A percentile compares a stretch with the other conserved stretches of the same genome.
These are phyloP conservation scores for Limnomonas spitsbergensis DNA, from an alignment of 139 green algal species.

Conservation along the genomic window DNA sequence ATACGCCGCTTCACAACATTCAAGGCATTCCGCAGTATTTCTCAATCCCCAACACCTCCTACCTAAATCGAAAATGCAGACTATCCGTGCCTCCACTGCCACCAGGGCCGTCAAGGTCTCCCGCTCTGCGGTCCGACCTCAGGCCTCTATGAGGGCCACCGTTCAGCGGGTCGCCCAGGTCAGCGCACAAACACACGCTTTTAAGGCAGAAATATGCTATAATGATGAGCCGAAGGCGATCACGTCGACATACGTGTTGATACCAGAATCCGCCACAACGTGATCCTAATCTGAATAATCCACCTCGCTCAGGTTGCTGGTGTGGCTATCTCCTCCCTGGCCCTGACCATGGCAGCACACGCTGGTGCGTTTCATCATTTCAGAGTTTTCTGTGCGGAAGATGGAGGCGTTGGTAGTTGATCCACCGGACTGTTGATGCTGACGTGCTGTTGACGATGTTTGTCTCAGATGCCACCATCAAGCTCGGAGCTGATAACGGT, in stretches of 20 bases:
- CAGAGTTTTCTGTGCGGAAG: neutral
- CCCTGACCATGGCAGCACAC: slow-evolving; percentile 69
- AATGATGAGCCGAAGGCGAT: no score
- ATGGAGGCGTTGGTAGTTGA: neutral
- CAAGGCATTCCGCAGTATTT: no score
- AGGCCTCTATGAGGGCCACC: slow-evolving; percentile 31
- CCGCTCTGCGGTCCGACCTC: slow-evolving; percentile 16
- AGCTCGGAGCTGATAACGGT: slow-evolving; percentile 78
- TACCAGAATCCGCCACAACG: neutral
- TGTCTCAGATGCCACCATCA: slow-evolving; percentile 55
- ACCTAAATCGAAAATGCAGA: slow-evolving; percentile 23
- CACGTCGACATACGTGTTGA: no score
- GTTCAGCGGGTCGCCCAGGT: slow-evolving; percentile 23
- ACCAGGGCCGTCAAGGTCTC: slow-evolving; percentile 3
- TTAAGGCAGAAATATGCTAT: neutral
- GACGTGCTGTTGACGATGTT: slow-evolving; percentile 2
- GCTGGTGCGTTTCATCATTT: slow-evolving; percentile 24
- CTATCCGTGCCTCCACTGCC: slow-evolving; percentile 9
- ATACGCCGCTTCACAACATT: no score
- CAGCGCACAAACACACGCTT: neutral
- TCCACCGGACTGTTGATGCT: neutral
- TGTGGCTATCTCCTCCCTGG: slow-evolving; percentile 63
- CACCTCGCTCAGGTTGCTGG: slow-evolving; percentile 51
- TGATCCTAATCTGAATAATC: slow-evolving; percentile 14
- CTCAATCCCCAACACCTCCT: no score